phyloP scores from a whole-genome alignment of 2,329 filamentous ascomycete genomes.

The Diaporthe vaccinii region DNA sequence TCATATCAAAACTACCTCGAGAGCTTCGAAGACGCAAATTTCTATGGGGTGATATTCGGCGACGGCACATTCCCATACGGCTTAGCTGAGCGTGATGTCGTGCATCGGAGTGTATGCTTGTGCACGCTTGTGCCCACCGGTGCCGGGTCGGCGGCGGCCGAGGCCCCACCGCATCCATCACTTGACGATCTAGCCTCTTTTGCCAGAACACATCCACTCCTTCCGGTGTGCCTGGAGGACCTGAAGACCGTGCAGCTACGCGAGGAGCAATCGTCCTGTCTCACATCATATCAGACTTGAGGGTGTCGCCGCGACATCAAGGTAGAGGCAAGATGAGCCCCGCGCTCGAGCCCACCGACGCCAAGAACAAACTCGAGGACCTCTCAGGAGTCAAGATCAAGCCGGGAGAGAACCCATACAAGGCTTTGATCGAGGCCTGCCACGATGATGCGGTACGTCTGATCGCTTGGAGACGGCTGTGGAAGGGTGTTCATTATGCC shows the following conservation, averaged over 20 bases:
- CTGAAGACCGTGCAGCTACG: not conserved
- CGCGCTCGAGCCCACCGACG: constrained; percentile 56
- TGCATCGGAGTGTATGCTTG: not conserved
- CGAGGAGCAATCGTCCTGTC: not conserved
- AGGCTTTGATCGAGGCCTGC: constrained; percentile 78
- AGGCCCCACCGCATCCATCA: not conserved
- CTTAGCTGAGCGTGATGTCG: not conserved
- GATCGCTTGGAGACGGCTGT: not conserved
- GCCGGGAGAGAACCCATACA: constrained; percentile 79
- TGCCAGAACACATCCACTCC: not conserved
- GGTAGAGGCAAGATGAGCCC: constrained; percentile 49
- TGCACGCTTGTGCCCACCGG: not conserved
- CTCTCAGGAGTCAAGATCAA: constrained; percentile 64
- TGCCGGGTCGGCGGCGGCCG: constrained; percentile 7
- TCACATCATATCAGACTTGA: not conserved
- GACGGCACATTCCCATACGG: not conserved
- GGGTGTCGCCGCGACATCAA: not conserved
- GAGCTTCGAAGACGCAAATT: not conserved
- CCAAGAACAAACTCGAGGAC: constrained; percentile 66
- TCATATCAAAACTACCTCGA: too few relatives aligned
- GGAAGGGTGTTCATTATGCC: not conserved
- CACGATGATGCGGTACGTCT: constrained; percentile 74
- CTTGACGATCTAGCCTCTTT: constrained; percentile 6
- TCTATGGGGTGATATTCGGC: not conserved
- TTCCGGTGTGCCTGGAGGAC: not conserved